Evolutionary conservation across 192 early-diverging fungal species (phyloP).

Genomic region (Coemansia sp.): DNA sequence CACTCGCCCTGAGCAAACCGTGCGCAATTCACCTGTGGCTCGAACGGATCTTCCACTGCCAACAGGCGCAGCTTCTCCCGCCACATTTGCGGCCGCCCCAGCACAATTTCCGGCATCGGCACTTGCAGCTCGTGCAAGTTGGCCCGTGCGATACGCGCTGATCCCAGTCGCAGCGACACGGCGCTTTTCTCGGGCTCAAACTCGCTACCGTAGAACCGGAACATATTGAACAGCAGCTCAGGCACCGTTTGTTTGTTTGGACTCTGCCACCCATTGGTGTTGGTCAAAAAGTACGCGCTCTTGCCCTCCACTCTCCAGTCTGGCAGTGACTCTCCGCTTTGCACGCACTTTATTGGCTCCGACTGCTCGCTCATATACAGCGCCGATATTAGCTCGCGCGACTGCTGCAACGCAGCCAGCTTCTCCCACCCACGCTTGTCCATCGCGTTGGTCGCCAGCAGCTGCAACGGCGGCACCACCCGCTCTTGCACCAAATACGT

Average conservation of each 20-base stretch:
- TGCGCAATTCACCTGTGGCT: slow-evolving; percentile 26
- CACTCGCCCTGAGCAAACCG: slow-evolving; percentile 41
- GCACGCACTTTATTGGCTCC: slow-evolving; percentile 6
- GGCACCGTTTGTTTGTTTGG: slow-evolving; percentile 24
- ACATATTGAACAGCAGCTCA: slow-evolving; percentile 28
- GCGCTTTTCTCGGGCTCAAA: slow-evolving; percentile 32
- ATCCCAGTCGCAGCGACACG: slow-evolving; percentile 36
- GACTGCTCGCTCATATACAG: slow-evolving; percentile 9
- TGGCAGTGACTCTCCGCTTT: background rate
- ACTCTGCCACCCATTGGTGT: slow-evolving; percentile 17
- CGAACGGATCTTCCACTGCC: slow-evolving; percentile 49
- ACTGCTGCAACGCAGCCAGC: slow-evolving; percentile 8
- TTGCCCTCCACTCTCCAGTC: slow-evolving; percentile 12
- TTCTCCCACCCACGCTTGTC: slow-evolving; percentile 2
- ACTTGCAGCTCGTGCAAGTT: slow-evolving; percentile 19
- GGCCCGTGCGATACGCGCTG: slow-evolving; percentile 19
- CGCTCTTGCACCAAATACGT: slow-evolving; percentile 30
- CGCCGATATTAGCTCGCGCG: background rate
- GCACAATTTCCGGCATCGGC: background rate
- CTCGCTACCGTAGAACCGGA: slow-evolving; percentile 29
- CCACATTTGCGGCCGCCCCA: slow-evolving; percentile 23
- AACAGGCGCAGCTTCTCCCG: slow-evolving; percentile 18
- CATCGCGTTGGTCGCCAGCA: slow-evolving; percentile 11
- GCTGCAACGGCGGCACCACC: slow-evolving; percentile 48
- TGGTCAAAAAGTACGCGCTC: slow-evolving; percentile 12